Base-by-base conservation (phyloP, 495 filamentous ascomycete genomes). In the Tuber magnatum region DNA sequence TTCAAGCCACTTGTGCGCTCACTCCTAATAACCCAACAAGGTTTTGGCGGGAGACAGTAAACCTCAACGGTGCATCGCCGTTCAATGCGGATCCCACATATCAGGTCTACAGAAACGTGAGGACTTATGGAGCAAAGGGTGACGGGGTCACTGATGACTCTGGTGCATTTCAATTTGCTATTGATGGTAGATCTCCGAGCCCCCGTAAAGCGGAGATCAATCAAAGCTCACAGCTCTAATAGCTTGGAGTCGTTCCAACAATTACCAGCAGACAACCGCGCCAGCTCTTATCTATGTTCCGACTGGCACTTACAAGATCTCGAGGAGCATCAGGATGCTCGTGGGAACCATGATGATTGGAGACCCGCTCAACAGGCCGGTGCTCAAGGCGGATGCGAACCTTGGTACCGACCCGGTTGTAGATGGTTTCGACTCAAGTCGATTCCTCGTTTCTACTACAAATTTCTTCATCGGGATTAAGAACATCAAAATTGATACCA, bases 391-490 rank as follows among this genome's bases (percentile, higher is more conserved):
- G 12, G 87, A 88, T 41, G 39, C 89, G 46, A 81, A 76, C 41
- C 86, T 86, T 74, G 78, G 76, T 35, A 80, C 83, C 38, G 77
- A 83, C 20, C 80, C 83, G 39, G 80, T 76, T 24, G 80, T 87
- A 42, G 46, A 76, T 43, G 85, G 85, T 72, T 94, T 94, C 80
- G 92, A 93, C 76, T 89, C 87, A n/a, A 88, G 92, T 81, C 86
- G 86, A 69, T 91, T 91, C 82, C 92, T 87, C 84, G 86, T 83
- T 43, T 82, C 89, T 0, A 92, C 91, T 28, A 94, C 92, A 76
- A 88, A 92, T 40, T 95, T 95, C 84, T 94, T 87, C 82, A 86
- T 92, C 48, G 91, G 93, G 77, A 86, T 95, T 71, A 86, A 91
- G 44, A 95, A 95, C 79, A 87, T 95, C 71, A 86, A 93, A 74